Conservation (phyloP, 2,329 filamentous ascomycete genomes). For the Trichoderma atroviride region DNA sequence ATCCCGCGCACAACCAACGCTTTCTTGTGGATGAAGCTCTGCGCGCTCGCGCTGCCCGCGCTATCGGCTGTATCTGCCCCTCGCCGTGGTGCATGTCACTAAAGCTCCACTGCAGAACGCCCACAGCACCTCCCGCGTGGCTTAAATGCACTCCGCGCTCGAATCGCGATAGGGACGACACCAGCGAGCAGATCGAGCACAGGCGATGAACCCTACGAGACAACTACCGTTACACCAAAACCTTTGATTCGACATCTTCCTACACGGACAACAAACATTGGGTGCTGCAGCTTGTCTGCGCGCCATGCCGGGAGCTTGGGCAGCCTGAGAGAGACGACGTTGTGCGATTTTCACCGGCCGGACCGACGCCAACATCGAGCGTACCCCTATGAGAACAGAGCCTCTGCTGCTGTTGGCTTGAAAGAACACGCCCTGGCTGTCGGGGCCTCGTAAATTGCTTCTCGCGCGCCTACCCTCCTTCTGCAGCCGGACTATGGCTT, state of each 20-base stretch:
- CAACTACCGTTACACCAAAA: too few species aligned
- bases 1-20: neutral
- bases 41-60: neutral
- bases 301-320: constrained; percentile 3
- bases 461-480: neutral
- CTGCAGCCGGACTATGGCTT: constrained; percentile 2
- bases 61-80: neutral
- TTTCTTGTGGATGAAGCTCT: neutral
- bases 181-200: neutral
- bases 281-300: neutral
- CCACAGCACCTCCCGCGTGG: neutral
- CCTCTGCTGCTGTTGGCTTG: neutral
- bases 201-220: neutral
- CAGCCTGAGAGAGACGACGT: neutral
- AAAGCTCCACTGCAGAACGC: constrained; percentile 4
- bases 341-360: neutral
- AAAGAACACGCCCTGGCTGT: neutral
- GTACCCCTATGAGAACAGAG: neutral
- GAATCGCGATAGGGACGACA: neutral
- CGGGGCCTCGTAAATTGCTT: neutral
- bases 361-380: neutral
- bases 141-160: neutral
- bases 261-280: neutral
- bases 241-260: neutral
- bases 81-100: constrained; percentile 4